phyloP scores from a whole-genome alignment of 495 filamentous ascomycete species.

The Stereocaulon alpinum region DNA sequence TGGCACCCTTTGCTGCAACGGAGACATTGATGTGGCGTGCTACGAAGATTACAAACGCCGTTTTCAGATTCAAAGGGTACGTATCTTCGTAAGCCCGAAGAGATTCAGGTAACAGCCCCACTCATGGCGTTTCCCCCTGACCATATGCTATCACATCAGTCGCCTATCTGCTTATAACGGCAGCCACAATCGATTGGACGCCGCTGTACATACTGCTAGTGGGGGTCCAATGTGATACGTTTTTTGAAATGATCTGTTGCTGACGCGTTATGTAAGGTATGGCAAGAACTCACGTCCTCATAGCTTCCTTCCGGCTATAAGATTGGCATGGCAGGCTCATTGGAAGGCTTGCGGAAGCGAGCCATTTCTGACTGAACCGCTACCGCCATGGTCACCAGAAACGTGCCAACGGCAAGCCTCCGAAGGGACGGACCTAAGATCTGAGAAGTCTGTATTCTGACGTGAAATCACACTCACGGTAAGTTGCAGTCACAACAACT shows the following conservation, averaged over 20 bases:
- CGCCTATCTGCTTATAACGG: not conserved
- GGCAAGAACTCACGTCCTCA: not conserved
- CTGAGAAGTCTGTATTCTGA: not conserved
- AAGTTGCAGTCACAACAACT: not conserved
- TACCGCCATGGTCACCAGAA: not conserved
- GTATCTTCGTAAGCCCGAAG: not conserved
- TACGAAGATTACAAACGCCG: not conserved
- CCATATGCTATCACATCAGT: not conserved
- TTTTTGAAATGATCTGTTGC: not conserved
- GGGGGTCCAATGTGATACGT: not conserved
- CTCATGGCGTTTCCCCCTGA: not conserved
- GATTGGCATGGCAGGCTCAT: not conserved
- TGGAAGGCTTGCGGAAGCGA: not conserved
- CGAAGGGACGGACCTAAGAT: slow-evolving; percentile 1
- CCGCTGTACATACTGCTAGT: not conserved
- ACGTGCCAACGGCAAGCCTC: not conserved
- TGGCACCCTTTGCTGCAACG: not conserved
- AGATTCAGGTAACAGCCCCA: not conserved
- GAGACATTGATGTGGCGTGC: not conserved
- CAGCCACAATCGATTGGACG: not conserved
- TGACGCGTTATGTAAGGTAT: not conserved
- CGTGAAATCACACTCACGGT: not conserved
- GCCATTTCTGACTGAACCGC: not conserved
- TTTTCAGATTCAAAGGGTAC: slow-evolving; percentile 7
- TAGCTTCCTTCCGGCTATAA: not conserved